phyloP scores from a whole-genome alignment of 1,139 yeast species.

The Hyphopichia khmerensis region DNA sequence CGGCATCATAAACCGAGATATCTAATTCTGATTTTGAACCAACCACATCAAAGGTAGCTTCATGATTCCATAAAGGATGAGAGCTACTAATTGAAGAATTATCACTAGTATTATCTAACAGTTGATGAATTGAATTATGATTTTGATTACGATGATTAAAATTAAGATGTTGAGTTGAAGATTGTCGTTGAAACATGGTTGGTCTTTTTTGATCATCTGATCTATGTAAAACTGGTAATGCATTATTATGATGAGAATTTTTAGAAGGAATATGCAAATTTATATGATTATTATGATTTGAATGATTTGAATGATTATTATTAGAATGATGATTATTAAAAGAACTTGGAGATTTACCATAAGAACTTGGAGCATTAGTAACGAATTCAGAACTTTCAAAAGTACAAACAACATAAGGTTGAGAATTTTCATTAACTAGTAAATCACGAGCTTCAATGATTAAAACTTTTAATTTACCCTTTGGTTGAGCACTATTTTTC shows the following conservation, averaged over 20 bases:
- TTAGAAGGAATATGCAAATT: slow-evolving; percentile 5
- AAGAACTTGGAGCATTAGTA: slow-evolving; percentile 74
- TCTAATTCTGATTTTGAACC: slow-evolving; percentile 82
- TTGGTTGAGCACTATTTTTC: slow-evolving; percentile 48
- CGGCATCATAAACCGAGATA: slow-evolving; percentile 83
- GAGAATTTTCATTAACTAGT: slow-evolving; percentile 52
- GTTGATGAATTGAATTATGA: no score
- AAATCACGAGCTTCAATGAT: slow-evolving; percentile 79
- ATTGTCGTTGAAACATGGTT: slow-evolving; percentile 57
- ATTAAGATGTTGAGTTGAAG: slow-evolving; percentile 59
- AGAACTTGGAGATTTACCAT: slow-evolving; percentile 41
- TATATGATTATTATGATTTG: not conserved
- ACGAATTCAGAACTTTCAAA: slow-evolving; percentile 91
- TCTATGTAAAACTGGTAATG: slow-evolving; percentile 2
- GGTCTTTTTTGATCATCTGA: slow-evolving; percentile 28
- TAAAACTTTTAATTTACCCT: slow-evolving; percentile 79
- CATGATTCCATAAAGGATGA: slow-evolving; percentile 87
- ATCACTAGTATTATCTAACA: not conserved
- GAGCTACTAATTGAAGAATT: slow-evolving; percentile 33
- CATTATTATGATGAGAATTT: slow-evolving; percentile 3
- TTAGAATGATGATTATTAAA: slow-evolving; percentile 16
- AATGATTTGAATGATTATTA: slow-evolving; percentile 10
- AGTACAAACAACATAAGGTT: slow-evolving; percentile 91
- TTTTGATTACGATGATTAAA: slow-evolving; percentile 1
- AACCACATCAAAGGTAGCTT: slow-evolving; percentile 87